Base-by-base conservation (phyloP, 106 monocot genomes). In the Triglochin maritima region DNA sequence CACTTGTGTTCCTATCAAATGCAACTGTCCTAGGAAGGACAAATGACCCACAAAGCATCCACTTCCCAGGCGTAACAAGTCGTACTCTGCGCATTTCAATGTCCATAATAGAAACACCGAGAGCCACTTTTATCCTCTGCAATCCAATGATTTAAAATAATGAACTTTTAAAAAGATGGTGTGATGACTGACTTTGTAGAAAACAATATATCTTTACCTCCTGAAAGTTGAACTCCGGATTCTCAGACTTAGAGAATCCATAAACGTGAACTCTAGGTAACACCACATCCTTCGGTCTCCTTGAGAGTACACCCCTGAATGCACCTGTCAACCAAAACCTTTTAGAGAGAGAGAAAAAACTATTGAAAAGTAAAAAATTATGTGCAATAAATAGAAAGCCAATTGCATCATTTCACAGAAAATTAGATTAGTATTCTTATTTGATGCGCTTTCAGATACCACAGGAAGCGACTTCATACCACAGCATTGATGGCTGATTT, bases 31-130 rank as follows among this genome's bases (percentile, higher is more conserved):
- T 29, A 62, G 96, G 88, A 7, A 98, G 70, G 46, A 64, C 60
- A 73, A 98, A 92, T 47, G 96, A 88, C 59, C 76, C 91, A 79
- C 96, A 98, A 2, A 98, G 82, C 91, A 98, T 98, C 96, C 96
- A 98, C 76, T 98, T 91, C 66, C 88, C 91, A 65, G 96, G 96
- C 12, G 86, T 91, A 67, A 92, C 91, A 6, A 98, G 88, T n/a
- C 96, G 88, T 4, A 98, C 96, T 62, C 84, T 82, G 47, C 84
- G 80, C 59, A 84, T 79, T 17, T 86, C 86, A n/a, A 91, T 53
- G 9, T 88, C 82, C 13, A 44, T 16, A 7, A 79, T 56, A 3
- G 73, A 72, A 47, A 86, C 88, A n/a, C 79, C 73, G 7, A 98
- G 64, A 4, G 73, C 79, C 74, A 88, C 54, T 74, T 86, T 88